A percentile compares a stretch with the other conserved stretches of the same genome.
Conservation (phyloP, 345 rosid genomes). For the Punica granatum region DNA sequence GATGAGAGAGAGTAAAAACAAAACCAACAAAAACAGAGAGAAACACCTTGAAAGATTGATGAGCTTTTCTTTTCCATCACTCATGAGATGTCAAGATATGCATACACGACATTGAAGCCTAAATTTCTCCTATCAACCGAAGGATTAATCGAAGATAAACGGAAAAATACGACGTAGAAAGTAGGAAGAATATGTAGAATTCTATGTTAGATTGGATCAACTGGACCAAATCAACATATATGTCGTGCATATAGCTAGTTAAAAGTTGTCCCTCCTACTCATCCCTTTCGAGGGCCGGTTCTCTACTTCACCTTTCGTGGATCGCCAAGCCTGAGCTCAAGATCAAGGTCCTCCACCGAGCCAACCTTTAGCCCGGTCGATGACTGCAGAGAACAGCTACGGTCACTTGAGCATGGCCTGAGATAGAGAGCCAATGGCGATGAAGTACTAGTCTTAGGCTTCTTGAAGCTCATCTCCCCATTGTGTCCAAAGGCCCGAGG, state of each 20-base stretch:
- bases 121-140: background rate
- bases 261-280: background rate
- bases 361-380: background rate
- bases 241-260: background rate
- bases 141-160: background rate
- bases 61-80: background rate
- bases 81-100: background rate
- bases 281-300: background rate
- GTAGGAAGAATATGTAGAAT: background rate
- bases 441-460: background rate
- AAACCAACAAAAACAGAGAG: no score
- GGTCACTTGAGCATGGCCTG: background rate
- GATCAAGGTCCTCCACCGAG: conserved; percentile 9
- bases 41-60: background rate
- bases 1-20: no score
- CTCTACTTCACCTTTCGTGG: conserved; percentile 8
- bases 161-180: background rate
- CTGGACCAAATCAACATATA: background rate
- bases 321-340: conserved; percentile 11
- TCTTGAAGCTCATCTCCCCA: background rate
- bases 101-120: background rate
- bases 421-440: background rate
- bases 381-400: background rate
- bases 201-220: background rate
- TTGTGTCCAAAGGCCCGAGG: background rate